A percentile compares a stretch with the other conserved stretches of the same genome.
Evolutionary conservation across 164 flowering plant species (phyloP).

Genomic region (Macadamia integrifolia): DNA sequence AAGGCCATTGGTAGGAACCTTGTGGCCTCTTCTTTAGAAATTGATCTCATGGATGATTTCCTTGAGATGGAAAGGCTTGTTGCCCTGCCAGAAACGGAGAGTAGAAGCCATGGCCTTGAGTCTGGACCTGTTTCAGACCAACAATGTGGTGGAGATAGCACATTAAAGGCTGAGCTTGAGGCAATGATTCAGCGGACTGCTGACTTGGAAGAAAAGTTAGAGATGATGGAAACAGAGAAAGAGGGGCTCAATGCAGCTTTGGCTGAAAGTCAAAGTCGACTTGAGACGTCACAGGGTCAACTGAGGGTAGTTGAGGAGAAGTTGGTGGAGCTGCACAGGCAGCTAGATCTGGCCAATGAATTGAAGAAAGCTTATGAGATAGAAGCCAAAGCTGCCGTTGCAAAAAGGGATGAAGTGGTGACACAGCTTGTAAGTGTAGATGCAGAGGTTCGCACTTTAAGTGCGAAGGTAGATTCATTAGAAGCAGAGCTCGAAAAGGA

Average conservation of each 20-base stretch:
- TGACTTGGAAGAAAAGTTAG: conserved; percentile 43
- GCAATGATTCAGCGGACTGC: conserved; percentile 27
- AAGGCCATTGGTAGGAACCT: conserved; percentile 11
- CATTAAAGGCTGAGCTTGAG: conserved; percentile 40
- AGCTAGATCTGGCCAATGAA: conserved; percentile 38
- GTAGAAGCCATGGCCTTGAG: conserved; percentile 16
- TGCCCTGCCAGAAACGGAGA: conserved; percentile 36
- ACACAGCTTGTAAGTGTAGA: conserved; percentile 39
- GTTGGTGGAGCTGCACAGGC: conserved; percentile 44
- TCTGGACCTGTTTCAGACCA: conserved; percentile 22
- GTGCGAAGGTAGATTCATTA: conserved; percentile 37
- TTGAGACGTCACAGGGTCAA: conserved; percentile 29
- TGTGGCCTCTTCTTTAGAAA: conserved; percentile 15
- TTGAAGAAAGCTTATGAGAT: conserved; percentile 30
- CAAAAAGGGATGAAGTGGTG: conserved; percentile 28
- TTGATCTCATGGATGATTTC: conserved; percentile 42
- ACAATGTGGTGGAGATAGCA: conserved; percentile 17
- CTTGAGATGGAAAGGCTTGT: conserved; percentile 50
- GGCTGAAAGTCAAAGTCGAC: conserved; percentile 27
- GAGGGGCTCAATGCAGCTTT: conserved; percentile 39
- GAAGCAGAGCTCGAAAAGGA: conserved; percentile 48
- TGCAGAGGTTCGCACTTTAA: conserved; percentile 39
- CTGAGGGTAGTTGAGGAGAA: conserved; percentile 41
- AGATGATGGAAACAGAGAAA: conserved; percentile 41
- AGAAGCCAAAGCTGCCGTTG: conserved; percentile 15